Base-by-base conservation (phyloP, 495 filamentous ascomycete genomes). In the Penicillium longicatenatum region DNA sequence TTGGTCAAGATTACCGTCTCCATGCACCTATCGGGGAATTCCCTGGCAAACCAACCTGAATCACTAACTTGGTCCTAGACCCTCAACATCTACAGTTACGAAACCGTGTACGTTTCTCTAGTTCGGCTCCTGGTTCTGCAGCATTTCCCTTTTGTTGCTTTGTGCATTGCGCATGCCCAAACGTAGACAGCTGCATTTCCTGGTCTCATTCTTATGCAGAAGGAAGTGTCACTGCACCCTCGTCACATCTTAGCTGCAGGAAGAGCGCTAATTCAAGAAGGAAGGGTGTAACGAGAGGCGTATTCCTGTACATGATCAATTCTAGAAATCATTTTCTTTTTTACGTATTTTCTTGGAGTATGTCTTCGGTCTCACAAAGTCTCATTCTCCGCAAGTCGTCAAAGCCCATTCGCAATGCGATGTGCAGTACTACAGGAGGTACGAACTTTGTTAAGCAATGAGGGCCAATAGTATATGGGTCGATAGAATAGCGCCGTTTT, bases 181-280 rank as follows among this genome's bases (percentile, higher is more conserved):
- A 41, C 19, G 16, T 17, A 52, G 50, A 8, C 50, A 21, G 24
- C 16, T 41, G 33, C 50, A 39, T 51, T 51, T 52, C 48, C 55
- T 20, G 47, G 39, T 22, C 30, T 30, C 39, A 44, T 52, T 37
- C 37, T 3, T 31, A 31, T 58, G 55, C 55, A 58, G 24, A 20
- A 29, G 33, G n/a, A 58, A 50, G 42, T 58, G 55, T 58, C 55
- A 52, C 42, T 52, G 49, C 50, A 49, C 26, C 21, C 31, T 22
- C 24, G 33, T 59, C 56, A 59, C 56, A 52, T 53, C 48, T 48
- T 58, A 37, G 43, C 43, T 46, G 43, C 43, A 46, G 20, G 6
- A 12, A 46, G 20, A 46, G 41, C 41, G 17, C 41, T 4, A 44
- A 19, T 44, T 16, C 43, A 22, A 24, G 14, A 35, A 3, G 10